Base-by-base conservation (phyloP, 148 eudicot species). In the Nepenthes mirabilis region DNA sequence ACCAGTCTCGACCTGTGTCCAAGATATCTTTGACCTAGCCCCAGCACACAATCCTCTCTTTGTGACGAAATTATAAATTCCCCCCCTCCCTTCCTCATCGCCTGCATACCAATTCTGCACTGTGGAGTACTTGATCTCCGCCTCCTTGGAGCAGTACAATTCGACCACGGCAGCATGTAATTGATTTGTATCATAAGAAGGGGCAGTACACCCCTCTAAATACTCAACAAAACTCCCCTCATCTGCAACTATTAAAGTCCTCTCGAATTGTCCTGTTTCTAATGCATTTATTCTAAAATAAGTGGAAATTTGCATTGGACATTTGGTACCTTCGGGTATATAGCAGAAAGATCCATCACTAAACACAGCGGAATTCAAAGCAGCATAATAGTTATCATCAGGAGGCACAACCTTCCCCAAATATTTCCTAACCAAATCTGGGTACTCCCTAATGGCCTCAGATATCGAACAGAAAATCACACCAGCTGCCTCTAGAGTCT, bases 41-140 rank as follows among this genome's bases (percentile, higher is more conserved):
- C 98, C 96, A 43, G 85, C 84, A 73, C 95, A 93, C 47, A 93
- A 52, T n/a, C 98, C 98, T 63, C 96, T 70, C 71, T 93, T 93
- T 0, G 98, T 93, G n/a, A 93, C 98, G 66, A 93, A 88, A 62
- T 93, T 93, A 61, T 76, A 88, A 5, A 88, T 80, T 71, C 96
- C 98, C 3, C 98, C 98, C 56, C 3, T 76, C 47, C 98, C 96
- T 56, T 93, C 74, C 62, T 82, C 91, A 74, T 93, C 95, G 12
- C 98, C 95, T 45, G 95, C 91, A 69, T 86, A 93, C 96, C 91
- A 93, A 73, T 86, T 89, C 71, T 93, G 99, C 10, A 93, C 96
- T 0, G 91, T 93, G 11, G 96, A 93, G 62, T 86, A 89, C 80
- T 84, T 84, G 35, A 89, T 93, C 78, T 86, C 79, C 0, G 95